A percentile compares a stretch with the other conserved stretches of the same genome.
These are phyloP conservation scores for Thielaviopsis cerberus DNA, from an alignment of 2,329 filamentous ascomycete genomes.

Conservation along the genomic window DNA sequence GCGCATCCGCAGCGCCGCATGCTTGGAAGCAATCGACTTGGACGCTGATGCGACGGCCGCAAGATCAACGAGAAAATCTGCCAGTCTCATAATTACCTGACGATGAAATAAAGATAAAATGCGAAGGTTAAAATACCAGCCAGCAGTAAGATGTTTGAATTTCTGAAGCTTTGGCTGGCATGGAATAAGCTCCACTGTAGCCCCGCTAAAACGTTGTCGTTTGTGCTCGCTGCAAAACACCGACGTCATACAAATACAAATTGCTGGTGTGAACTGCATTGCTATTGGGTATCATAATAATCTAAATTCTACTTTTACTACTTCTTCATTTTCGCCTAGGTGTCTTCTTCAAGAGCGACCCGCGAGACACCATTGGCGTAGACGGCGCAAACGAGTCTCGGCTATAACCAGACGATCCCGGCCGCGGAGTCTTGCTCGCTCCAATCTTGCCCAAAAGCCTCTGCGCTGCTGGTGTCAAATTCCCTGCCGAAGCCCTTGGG, in stretches of 20 bases:
- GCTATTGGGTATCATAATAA: neutral
- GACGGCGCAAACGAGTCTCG: conserved; percentile 5
- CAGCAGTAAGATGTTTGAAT: neutral
- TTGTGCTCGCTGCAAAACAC: neutral
- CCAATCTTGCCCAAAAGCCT: conserved; percentile 40
- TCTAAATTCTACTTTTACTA: neutral
- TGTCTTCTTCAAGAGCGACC: neutral
- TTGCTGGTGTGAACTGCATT: neutral
- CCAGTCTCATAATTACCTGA: conserved; percentile 32
- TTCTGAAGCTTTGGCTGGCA: neutral
- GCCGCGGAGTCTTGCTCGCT: neutral
- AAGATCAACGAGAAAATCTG: conserved; percentile 49
- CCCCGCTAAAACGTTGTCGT: conserved; percentile 1
- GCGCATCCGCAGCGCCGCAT: conserved; percentile 36
- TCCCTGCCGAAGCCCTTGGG: conserved; percentile 32
- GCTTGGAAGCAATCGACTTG: conserved; percentile 45
- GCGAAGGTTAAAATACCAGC: neutral
- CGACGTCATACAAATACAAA: neutral
- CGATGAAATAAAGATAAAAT: neutral
- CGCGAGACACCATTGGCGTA: conserved; percentile 4
- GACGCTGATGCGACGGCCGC: conserved; percentile 52
- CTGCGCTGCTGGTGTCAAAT: conserved; percentile 56
- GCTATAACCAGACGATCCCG: neutral
- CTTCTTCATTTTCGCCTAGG: neutral
- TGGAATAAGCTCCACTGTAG: neutral